Conservation (phyloP, 2,329 filamentous ascomycete genomes). For the Scolecobasidium constrictum region DNA sequence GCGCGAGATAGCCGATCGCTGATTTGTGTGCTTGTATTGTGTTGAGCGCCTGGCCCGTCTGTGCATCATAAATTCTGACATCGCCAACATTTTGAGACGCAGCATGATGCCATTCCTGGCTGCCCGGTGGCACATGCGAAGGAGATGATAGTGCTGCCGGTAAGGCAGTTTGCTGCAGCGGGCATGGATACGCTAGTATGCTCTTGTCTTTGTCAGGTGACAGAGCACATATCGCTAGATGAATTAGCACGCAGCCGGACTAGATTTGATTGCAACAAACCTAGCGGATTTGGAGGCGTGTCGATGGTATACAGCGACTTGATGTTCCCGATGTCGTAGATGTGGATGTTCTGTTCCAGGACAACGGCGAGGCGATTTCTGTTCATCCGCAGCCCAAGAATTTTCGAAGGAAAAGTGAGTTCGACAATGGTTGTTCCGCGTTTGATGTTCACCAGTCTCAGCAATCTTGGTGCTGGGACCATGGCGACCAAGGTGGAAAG, state of each 20-base stretch:
- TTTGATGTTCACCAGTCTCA: slow-evolving; percentile 97
- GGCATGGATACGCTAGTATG: slow-evolving; percentile 87
- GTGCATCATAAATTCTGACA: slow-evolving; percentile 83
- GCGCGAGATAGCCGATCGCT: slow-evolving; percentile 76
- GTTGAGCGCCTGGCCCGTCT: slow-evolving; percentile 84
- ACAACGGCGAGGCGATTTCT: slow-evolving; percentile 88
- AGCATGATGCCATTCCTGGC: slow-evolving; percentile 1
- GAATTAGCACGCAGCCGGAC: slow-evolving; percentile 9
- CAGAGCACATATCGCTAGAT: slow-evolving; percentile 71
- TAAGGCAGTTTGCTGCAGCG: slow-evolving; percentile 30
- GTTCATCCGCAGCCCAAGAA: slow-evolving; percentile 87
- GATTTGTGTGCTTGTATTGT: slow-evolving; percentile 92
- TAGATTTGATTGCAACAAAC: slow-evolving; percentile 26
- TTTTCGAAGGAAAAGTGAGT: slow-evolving; percentile 93
- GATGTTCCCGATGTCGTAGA: slow-evolving; percentile 99
- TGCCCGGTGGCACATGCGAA: slow-evolving; percentile 69
- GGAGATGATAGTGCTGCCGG: slow-evolving; percentile 49
- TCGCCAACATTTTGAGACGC: slow-evolving; percentile 69
- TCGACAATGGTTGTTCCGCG: slow-evolving; percentile 88
- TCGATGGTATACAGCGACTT: slow-evolving; percentile 84
- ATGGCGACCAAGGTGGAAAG: slow-evolving; percentile 93
- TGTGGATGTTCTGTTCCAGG: slow-evolving; percentile 90
- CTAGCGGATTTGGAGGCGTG: slow-evolving; percentile 82
- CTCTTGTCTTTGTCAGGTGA: slow-evolving; percentile 93
- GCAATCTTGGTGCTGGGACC: slow-evolving; percentile 78